Base-by-base conservation (phyloP, 139 green algal genomes). In the Astrephomene gubernaculifera region DNA sequence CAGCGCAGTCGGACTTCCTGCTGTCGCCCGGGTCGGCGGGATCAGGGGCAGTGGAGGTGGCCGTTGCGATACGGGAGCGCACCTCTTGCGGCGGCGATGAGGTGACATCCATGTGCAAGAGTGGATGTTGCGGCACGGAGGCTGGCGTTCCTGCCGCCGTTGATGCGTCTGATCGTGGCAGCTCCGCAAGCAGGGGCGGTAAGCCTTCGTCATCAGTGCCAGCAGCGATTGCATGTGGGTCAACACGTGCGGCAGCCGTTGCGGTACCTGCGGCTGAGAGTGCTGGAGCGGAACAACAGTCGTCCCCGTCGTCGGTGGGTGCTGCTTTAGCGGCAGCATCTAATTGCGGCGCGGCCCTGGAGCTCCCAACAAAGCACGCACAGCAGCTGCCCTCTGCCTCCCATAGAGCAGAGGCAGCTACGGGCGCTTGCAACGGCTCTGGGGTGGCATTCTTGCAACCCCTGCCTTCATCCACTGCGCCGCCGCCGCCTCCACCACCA, bases 51-150 rank as follows among this genome's bases (percentile, higher is more conserved):
- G 49, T 57, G 49, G 49, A 25, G 49, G 49, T 12, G 14, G 49
- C 49, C 12, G 49, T 57, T 12, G 49, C 49, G 49, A 12, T 17
- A 17, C 49, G 49, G 14, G 49, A 25, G 49, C 49, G 14, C 49
- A 57, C 12, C 49, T 17, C 49, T 57, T 12, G 49, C 49, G 14
- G 64, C 64, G 4, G n/a, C 64, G 10, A n/a, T n/a, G n/a, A n/a
- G n/a, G n/a, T n/a, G n/a, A n/a, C n/a, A n/a, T n/a, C n/a, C n/a
- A 21, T 25, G 0, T 80, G 72, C 12, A 31, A 19, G 2, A 52
- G 45, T 9, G 71, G 49, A 31, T 80, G 72, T 68, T 80, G 72
- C 14, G 49, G 43, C 8, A n/a, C n/a, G n/a, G n/a, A n/a, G n/a
- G n/a, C n/a, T n/a, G n/a, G n/a, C n/a, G n/a, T n/a, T n/a, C n/a